Evolutionary conservation across 805 yeast genomes (phyloP), one percentile per base, ranked within the genome.

Genomic region (Cyberlindnera maritima): DNA sequence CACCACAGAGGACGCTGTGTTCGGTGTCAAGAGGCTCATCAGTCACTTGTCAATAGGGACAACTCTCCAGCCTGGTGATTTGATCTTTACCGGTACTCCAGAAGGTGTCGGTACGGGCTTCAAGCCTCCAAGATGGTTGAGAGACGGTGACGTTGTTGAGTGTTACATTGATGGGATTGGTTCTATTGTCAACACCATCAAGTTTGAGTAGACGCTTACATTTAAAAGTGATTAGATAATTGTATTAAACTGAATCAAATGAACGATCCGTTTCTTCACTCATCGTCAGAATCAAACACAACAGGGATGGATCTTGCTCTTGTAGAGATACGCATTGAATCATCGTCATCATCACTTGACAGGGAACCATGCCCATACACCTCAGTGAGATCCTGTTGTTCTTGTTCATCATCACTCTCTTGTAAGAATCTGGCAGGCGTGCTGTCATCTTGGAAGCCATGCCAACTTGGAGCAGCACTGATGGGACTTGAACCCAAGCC

Each of bases 31-130:
- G 64, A 69, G 47, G 63, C 74, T 35, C 63, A 33, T 79, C 25
- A 63, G 77, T 14, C 77, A 76, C 58, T 58, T 78, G 46, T 69
- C 76, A 28, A 75, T 72, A 51, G 81, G 81, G 10, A 65, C 77
- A 4, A 79, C 83, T 0, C 66, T 79, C 32, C 58, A 63, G 41
- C 80, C 81, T 1, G 83, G 83, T 36, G 80, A 76, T 54, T 50
- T 79, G 20, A 74, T 79, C 44, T 72, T 75, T 56, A 77, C 80
- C 47, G 83, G 83, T 5, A 79, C 83, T 7, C 83, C 83, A 10
- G 62, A 71, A 15, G 83, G 83, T 21, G 80, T 75, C 10, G 83
- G 79, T 6, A 64, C 70, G 59, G 81, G 81, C 5, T 53, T 60
- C 39, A 72, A 72, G 17, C 70, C 66, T 26, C 60, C 69, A 31